Base-by-base conservation (phyloP, 2,329 filamentous ascomycete genomes). In the Lasiodiplodia hormozganensis region DNA sequence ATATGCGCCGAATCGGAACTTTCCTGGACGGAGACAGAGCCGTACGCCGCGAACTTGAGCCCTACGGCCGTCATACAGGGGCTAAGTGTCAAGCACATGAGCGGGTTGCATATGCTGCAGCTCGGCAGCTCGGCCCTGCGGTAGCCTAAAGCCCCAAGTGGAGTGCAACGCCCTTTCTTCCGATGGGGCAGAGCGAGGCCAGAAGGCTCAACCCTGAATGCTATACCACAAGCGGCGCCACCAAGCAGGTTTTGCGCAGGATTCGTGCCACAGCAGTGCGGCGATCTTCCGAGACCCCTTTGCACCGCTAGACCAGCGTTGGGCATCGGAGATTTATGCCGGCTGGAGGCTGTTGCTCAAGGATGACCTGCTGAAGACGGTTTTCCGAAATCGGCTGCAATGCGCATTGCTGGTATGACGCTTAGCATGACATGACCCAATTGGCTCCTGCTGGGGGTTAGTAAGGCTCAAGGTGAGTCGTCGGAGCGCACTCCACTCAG, bases 91-190 rank as follows among this genome's bases (percentile, higher is more conserved):
- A 31, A 40, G 54, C 54, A 49, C 60, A 21, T 64, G 60, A 52
- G 11, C 47, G 10, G 40, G 31, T 18, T 49, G 54, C 65, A 60
- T 60, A 25, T 40, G 25, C n/a, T 54, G 28, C 40, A 60, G 21
- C 18, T 25, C 25, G 54, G 28, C 43, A 25, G n/a, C 6, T 47
- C 28, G 28, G 56, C 54, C 31, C 4, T 60, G 36, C 65, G 54
- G 54, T 67, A 60, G 31, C 65, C 43, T 52, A 67, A 60, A 38
- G 23, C 36, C 38, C 31, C 28, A 67, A 40, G 43, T 60, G 65
- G 65, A 58, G 54, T 49, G 65, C 43, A 57, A 67, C 65, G 65
- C 65, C 65, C 65, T 67, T 57, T 23, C 65, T 60, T 67, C 54
- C 65, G 28, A 64, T 11, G 28, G 31, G 38, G 65, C 21, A 52